A percentile compares a stretch with the other conserved stretches of the same genome.
These are phyloP conservation scores for Vigna nakashimae DNA, from an alignment of 306 rosid species.

Conservation along the genomic window DNA sequence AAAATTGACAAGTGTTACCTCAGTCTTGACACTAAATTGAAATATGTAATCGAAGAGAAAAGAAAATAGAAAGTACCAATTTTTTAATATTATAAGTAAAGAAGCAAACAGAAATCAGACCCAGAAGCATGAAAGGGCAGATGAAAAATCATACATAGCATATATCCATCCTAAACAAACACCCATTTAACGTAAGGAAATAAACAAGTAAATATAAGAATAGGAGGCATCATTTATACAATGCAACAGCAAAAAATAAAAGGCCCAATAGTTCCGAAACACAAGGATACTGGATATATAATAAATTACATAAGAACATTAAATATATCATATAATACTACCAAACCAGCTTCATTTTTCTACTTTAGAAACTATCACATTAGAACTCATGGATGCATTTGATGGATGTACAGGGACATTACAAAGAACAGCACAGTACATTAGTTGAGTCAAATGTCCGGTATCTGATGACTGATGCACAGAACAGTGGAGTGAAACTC, in stretches of 20 bases:
- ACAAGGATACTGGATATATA: neutral
- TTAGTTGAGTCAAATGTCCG: neutral
- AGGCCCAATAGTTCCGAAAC: neutral
- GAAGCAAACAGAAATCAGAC: neutral
- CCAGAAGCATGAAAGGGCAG: neutral
- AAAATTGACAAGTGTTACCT: constrained; percentile 29
- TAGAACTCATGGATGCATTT: neutral
- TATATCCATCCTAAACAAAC: neutral
- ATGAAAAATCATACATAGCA: neutral
- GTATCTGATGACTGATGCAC: neutral
- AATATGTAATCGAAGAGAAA: neutral
- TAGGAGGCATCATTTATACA: neutral
- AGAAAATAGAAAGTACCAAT: neutral
- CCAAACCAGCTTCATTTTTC: constrained; percentile 9
- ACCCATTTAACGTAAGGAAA: neutral
- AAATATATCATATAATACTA: neutral
- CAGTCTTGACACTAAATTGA: constrained; percentile 3
- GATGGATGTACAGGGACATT: neutral
- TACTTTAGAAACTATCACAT: neutral
- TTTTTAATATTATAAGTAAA: neutral
- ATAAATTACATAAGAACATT: neutral
- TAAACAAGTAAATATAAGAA: neutral
- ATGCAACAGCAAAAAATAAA: neutral
- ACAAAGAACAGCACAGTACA: neutral
- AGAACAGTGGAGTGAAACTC: neutral